These are phyloP conservation scores for Penicillium manginii DNA, from an alignment of 495 filamentous ascomycete genomes.

Conservation along the genomic window DNA sequence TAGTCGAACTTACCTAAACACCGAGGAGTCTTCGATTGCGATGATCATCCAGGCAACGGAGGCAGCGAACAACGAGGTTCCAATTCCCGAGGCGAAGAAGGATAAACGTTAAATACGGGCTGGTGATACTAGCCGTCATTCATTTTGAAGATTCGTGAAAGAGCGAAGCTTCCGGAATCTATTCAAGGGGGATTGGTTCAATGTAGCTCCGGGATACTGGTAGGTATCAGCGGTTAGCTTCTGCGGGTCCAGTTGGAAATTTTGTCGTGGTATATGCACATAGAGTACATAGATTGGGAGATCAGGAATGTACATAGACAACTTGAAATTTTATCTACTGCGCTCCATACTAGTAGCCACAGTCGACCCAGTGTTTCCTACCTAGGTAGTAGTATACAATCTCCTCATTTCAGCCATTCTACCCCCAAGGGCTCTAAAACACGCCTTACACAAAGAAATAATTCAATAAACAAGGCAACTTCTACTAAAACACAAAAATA, in stretches of 20 bases:
- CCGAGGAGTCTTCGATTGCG: slow-evolving; percentile 37
- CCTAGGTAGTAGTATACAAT: too few relatives aligned
- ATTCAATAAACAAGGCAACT: too few relatives aligned
- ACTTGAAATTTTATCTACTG: not conserved
- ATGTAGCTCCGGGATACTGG: not conserved
- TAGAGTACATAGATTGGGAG: slow-evolving; percentile 5
- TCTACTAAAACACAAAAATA: too few relatives aligned
- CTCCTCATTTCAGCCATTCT: too few relatives aligned
- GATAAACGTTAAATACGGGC: not conserved
- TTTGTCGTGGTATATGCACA: slow-evolving; percentile 5
- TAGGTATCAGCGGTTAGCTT: not conserved
- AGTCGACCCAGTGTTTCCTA: too few relatives aligned
- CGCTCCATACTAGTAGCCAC: too few relatives aligned
- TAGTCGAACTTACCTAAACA: slow-evolving; percentile 38
- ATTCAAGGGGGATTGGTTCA: not conserved
- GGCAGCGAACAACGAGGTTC: slow-evolving; percentile 28
- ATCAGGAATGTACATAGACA: not conserved
- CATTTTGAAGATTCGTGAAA: not conserved
- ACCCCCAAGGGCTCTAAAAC: too few relatives aligned
- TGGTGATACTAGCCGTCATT: not conserved
- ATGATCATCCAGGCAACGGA: slow-evolving; percentile 40
- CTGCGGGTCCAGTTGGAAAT: not conserved
- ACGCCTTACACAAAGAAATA: too few relatives aligned
- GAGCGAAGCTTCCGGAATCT: not conserved
- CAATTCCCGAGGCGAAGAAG: slow-evolving; percentile 18